phyloP scores from a whole-genome alignment of 1,284 basidiomycete species.

The Hypsizygus ulmarius region DNA sequence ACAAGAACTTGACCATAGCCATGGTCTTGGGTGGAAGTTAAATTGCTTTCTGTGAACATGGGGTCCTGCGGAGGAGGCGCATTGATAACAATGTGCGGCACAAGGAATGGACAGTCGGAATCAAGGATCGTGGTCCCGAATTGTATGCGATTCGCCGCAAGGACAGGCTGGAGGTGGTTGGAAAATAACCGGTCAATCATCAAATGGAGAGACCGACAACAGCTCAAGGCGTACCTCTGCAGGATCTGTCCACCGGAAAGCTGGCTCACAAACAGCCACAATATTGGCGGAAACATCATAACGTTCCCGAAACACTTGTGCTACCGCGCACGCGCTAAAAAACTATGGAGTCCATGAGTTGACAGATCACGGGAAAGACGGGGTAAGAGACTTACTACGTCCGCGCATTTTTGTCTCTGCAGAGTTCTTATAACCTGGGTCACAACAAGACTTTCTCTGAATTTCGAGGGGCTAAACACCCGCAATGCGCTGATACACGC shows the following conservation, averaged over 20 bases:
- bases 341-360: conserved; percentile 30
- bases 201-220: neutral
- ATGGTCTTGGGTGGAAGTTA: conserved; percentile 32
- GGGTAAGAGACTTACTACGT: conserved; percentile 32
- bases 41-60: conserved; percentile 33
- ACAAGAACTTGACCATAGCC: conserved; percentile 31
- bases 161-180: conserved; percentile 25
- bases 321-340: conserved; percentile 35
- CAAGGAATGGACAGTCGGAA: conserved; percentile 40
- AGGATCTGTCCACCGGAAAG: conserved; percentile 47
- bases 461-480: conserved; percentile 9
- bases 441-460: conserved; percentile 25
- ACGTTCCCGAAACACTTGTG: conserved; percentile 30
- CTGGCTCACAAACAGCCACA: conserved; percentile 32
- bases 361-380: conserved; percentile 1
- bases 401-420: conserved; percentile 34
- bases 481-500: neutral
- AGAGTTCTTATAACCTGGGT: conserved; percentile 32
- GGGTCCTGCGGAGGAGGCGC: conserved; percentile 38
- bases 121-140: conserved; percentile 38
- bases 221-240: conserved; percentile 35
- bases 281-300: conserved; percentile 32
- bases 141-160: conserved; percentile 21
- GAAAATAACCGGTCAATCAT: neutral
- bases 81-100: conserved; percentile 51